phyloP scores from a whole-genome alignment of 495 filamentous ascomycete species.

The Trichoderma orchidacearum region DNA sequence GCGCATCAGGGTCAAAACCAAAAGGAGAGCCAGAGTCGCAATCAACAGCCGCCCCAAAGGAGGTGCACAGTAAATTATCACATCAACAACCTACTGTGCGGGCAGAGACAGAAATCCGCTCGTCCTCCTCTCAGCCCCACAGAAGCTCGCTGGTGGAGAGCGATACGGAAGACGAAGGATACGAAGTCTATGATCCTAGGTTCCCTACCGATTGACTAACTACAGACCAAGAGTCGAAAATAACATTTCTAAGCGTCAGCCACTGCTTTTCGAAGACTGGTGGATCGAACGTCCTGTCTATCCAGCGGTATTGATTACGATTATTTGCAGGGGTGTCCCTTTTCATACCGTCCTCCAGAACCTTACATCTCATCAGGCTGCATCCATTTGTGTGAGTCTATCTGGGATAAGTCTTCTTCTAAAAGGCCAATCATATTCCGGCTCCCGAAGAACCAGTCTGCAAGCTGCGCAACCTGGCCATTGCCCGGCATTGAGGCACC shows the following conservation, averaged over 20 bases:
- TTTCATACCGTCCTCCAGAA: neutral
- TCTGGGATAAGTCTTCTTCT: constrained; percentile 43
- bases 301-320: too few species aligned
- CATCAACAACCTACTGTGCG: neutral
- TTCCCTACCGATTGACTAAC: constrained; percentile 35
- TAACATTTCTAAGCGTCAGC: neutral
- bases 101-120: constrained; percentile 7
- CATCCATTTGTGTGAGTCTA: constrained; percentile 27
- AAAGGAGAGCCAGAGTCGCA: too few species aligned
- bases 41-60: neutral
- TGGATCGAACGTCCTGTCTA: too few species aligned
- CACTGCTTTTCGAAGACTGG: too few species aligned
- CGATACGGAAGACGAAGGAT: constrained; percentile 45
- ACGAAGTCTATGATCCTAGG: constrained; percentile 40
- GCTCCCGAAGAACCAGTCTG: constrained; percentile 57
- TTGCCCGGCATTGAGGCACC: constrained; percentile 4
- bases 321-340: too few species aligned
- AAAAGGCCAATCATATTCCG: constrained; percentile 50
- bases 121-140: neutral
- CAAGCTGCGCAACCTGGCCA: constrained; percentile 33
- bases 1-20: too few species aligned
- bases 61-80: neutral
- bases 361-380: neutral
- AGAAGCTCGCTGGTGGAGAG: constrained; percentile 27
- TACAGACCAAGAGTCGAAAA: neutral